Percentiles rank a stretch among this genome's conserved stretches.
These are phyloP conservation scores for Pascua sp. DNA, from an alignment of 1,284 basidiomycete genomes.

Conservation along the genomic window DNA sequence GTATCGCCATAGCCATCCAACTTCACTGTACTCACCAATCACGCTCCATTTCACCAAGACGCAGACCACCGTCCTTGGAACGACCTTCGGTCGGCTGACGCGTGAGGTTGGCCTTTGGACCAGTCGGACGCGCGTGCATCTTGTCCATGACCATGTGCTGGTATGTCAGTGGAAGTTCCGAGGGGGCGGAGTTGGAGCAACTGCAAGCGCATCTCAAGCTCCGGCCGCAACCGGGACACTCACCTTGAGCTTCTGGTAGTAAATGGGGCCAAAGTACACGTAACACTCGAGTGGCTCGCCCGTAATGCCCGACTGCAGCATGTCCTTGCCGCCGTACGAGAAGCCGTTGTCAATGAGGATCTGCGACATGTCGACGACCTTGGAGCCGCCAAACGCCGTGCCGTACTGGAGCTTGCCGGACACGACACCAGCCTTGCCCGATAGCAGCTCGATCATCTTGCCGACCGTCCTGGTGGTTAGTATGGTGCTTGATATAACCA, in stretches of 20 bases:
- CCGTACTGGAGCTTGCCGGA: conserved; percentile 50
- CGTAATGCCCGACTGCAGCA: conserved; percentile 95
- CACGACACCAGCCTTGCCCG: conserved; percentile 69
- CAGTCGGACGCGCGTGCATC: conserved; percentile 97
- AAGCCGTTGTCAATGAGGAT: conserved; percentile 94
- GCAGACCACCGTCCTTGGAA: conserved; percentile 92
- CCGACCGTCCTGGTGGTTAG: conserved; percentile 67
- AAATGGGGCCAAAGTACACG: conserved; percentile 98
- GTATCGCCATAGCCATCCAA: too few relatives aligned
- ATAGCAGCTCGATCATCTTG: conserved; percentile 98
- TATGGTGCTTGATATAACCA: neutral
- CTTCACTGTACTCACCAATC: conserved; percentile 58
- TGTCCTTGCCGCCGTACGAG: conserved; percentile 96
- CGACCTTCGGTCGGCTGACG: conserved; percentile 98
- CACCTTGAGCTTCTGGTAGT: conserved; percentile 69
- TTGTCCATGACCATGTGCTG: conserved; percentile 98
- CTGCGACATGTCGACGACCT: conserved; percentile 98
- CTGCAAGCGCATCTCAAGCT: conserved; percentile 2
- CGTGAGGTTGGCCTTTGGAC: conserved; percentile 92
- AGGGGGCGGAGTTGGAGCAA: conserved; percentile 42
- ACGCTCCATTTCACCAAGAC: conserved; percentile 98
- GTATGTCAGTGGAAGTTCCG: neutral
- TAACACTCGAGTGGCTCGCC: conserved; percentile 95
- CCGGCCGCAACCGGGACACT: neutral
- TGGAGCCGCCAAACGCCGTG: conserved; percentile 95